phyloP scores from a whole-genome alignment of 2,329 filamentous ascomycete genomes.

The Trematosphaeria pertusa region DNA sequence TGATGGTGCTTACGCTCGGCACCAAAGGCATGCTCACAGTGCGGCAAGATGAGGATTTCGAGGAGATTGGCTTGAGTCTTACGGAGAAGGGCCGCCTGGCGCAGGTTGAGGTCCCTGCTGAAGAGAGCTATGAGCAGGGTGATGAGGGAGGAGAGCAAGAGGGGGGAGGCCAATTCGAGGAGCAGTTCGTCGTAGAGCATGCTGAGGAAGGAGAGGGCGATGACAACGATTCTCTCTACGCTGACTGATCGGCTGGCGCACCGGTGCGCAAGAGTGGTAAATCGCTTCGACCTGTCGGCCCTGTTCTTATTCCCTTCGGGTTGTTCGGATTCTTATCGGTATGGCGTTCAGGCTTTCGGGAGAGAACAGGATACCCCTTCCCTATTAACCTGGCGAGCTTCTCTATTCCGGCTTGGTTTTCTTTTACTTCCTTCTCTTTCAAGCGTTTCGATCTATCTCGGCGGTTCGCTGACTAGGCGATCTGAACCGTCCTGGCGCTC shows the following conservation, averaged over 20 bases:
- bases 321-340: too few relatives aligned
- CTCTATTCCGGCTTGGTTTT: too few relatives aligned
- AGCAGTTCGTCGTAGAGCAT: slow-evolving; percentile 31
- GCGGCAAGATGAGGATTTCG: slow-evolving; percentile 61
- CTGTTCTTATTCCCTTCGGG: too few relatives aligned
- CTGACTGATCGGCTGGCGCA: slow-evolving; percentile 18
- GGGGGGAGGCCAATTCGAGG: slow-evolving; percentile 28
- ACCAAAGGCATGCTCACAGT: slow-evolving; percentile 70
- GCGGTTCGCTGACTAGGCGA: too few relatives aligned
- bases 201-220: slow-evolving; percentile 13
- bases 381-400: too few relatives aligned
- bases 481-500: too few relatives aligned
- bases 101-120: slow-evolving; percentile 20
- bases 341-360: too few relatives aligned
- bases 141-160: slow-evolving; percentile 5
- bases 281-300: too few relatives aligned
- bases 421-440: too few relatives aligned
- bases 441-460: too few relatives aligned
- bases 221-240: slow-evolving; percentile 31
- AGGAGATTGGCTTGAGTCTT: slow-evolving; percentile 44
- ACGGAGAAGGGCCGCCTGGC: slow-evolving; percentile 28
- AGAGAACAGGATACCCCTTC: too few relatives aligned
- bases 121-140: slow-evolving; percentile 4
- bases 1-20: slow-evolving; percentile 48
- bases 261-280: too few relatives aligned